Base-by-base conservation (phyloP, 352 stramenopile genomes). In the Peronosclerospora sorghi region DNA sequence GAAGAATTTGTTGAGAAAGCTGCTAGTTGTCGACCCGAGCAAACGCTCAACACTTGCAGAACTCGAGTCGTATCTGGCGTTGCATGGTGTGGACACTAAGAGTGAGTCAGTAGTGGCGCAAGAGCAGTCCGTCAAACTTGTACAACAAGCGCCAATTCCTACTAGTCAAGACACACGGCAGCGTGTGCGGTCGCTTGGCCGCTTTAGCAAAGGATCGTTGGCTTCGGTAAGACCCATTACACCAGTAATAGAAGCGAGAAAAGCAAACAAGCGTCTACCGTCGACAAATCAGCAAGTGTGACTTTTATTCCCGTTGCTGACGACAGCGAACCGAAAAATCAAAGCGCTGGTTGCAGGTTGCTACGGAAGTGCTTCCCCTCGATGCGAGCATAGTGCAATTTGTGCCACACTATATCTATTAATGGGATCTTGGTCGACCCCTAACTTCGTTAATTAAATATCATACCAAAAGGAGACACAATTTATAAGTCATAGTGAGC, bases 1-100 rank as follows among this genome's bases (percentile, higher is more conserved):
- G 15, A 57, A 76, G 18, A 60, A 84, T 44, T 29, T 86, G 9
- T 53, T 89, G 20, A 54, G 42, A 18, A 64, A 76, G 27, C 32
- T 89, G 47, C 56, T 89, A 7, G 48, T 62, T 0, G 56, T 86
- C 8, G 62, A 89, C 32, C 56, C 76, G 1, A 19, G 41, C 2
- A 47, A 68, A 32, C 73, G 75, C 1, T 50, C 68, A 12, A 62
- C 59, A 21, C 56, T 78, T 5, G 45, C 53, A 27, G 49, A 65
- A 21, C 44, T 86, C 23, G 41, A 72, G 37, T 38, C 47, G 8
- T 69, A 86, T 48, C 28, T 51, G 30, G 71, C 64, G 32, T 57
- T 77, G 39, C 34, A 18, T 35, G 20, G 17, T 20, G 34, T 45
- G 24, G 47, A 35, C 6, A 32, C 8, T 20, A 51, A 58, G 19